These are phyloP conservation scores for Apiospora pterosperma DNA, from an alignment of 2,329 filamentous ascomycete species.

Conservation along the genomic window DNA sequence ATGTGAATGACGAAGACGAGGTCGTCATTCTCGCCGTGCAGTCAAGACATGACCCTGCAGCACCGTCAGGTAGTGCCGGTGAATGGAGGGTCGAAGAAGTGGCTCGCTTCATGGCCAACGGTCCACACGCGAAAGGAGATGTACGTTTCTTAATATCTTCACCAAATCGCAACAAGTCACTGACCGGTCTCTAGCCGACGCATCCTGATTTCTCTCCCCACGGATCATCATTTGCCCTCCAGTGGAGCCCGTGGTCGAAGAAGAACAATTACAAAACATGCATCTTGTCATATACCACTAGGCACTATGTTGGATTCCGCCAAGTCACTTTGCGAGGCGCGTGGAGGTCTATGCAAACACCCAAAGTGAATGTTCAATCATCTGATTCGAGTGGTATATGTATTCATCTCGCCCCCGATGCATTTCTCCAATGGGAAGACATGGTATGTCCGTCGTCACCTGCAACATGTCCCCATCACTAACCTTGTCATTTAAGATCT, in stretches of 20 bases:
- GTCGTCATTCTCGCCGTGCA: constrained; percentile 50
- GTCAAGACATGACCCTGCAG: constrained; percentile 24
- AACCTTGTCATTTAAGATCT: constrained; percentile 34
- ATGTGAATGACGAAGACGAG: constrained; percentile 47
- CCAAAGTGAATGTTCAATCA: constrained; percentile 35
- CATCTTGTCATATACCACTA: constrained; percentile 47
- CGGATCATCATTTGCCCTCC: constrained; percentile 47
- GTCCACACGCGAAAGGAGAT: constrained; percentile 37
- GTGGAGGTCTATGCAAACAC: constrained; percentile 32
- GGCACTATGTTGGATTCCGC: constrained; percentile 54
- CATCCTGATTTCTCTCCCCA: constrained; percentile 49
- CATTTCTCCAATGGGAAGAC: constrained; percentile 55
- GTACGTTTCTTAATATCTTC: constrained; percentile 15
- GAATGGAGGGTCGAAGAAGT: constrained; percentile 50
- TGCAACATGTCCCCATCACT: constrained; percentile 4
- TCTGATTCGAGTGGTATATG: constrained; percentile 46
- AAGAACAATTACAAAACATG: constrained; percentile 32
- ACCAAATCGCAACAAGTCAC: neutral
- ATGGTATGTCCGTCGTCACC: constrained; percentile 30
- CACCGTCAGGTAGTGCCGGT: constrained; percentile 15
- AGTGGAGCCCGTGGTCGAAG: constrained; percentile 52
- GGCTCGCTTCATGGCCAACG: constrained; percentile 43
- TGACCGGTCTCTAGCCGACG: constrained; percentile 15
- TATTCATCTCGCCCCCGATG: constrained; percentile 45
- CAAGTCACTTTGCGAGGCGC: constrained; percentile 37